A percentile compares a stretch with the other conserved stretches of the same genome.
Evolutionary conservation across 495 filamentous ascomycete species (phyloP).

Genomic region (Neurospora sp.): DNA sequence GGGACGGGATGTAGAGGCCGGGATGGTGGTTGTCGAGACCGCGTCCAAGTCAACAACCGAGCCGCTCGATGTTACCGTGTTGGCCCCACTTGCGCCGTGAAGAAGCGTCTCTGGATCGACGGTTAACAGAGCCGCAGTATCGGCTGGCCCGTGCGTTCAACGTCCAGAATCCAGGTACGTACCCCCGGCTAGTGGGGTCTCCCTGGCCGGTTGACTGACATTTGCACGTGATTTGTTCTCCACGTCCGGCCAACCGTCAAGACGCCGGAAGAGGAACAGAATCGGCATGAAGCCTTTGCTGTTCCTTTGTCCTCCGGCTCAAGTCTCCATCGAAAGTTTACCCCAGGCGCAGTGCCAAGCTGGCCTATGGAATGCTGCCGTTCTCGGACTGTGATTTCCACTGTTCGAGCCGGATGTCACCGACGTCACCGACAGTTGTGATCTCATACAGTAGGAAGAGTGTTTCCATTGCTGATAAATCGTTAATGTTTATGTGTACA

Average conservation of each 20-base stretch:
- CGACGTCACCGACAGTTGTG: neutral
- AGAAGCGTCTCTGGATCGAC: neutral
- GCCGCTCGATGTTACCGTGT: neutral
- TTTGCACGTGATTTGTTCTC: neutral
- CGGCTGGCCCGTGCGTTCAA: neutral
- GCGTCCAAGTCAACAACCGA: neutral
- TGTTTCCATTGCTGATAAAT: neutral
- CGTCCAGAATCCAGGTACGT: neutral
- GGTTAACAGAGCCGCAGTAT: neutral
- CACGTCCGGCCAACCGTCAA: neutral
- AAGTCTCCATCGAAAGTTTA: neutral
- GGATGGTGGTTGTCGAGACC: neutral
- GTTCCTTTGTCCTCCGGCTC: neutral
- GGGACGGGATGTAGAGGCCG: neutral
- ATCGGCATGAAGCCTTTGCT: neutral
- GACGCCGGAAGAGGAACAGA: neutral
- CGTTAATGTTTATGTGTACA: neutral
- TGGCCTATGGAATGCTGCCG: too few species aligned
- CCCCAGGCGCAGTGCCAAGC: neutral
- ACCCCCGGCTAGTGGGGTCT: neutral
- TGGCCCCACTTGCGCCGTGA: neutral
- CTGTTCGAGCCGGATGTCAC: too few species aligned
- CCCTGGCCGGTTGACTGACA: neutral
- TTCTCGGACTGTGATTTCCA: neutral
- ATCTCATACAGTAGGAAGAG: neutral